Conservation (phyloP, 1,139 yeast genomes). For the Pichia kudriavzevii region DNA sequence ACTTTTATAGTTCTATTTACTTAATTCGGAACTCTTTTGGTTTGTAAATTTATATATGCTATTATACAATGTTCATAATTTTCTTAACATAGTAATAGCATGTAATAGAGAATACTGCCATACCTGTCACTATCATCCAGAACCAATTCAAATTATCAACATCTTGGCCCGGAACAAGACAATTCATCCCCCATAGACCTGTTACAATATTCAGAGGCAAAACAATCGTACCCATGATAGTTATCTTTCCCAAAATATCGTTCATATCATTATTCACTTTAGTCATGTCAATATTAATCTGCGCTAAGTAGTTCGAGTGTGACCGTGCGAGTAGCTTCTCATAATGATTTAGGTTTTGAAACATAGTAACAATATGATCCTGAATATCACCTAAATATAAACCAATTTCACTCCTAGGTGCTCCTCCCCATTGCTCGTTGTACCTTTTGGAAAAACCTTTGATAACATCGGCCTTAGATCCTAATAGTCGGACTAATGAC, state of each 20-base stretch:
- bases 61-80: conserved; percentile 26
- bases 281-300: conserved; percentile 94
- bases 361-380: conserved; percentile 94
- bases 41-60: too few species aligned
- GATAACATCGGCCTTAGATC: conserved; percentile 93
- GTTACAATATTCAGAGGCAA: conserved; percentile 91
- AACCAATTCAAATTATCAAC: conserved; percentile 72
- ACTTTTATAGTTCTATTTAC: too few species aligned
- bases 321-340: conserved; percentile 89
- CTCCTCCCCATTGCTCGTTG: conserved; percentile 72
- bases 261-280: conserved; percentile 95
- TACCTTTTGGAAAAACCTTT: conserved; percentile 90
- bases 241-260: conserved; percentile 88
- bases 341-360: conserved; percentile 85
- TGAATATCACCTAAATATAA: conserved; percentile 91
- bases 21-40: too few species aligned
- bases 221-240: conserved; percentile 90
- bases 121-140: conserved; percentile 39
- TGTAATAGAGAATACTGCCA: conserved; percentile 37
- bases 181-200: conserved; percentile 99
- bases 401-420: conserved; percentile 72
- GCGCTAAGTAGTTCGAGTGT: conserved; percentile 93
- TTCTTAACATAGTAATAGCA: conserved; percentile 40
- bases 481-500: conserved; percentile 76
- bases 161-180: conserved; percentile 88